Conservation (phyloP, 768 basidiomycete species). For the Leccinellum luteum region DNA sequence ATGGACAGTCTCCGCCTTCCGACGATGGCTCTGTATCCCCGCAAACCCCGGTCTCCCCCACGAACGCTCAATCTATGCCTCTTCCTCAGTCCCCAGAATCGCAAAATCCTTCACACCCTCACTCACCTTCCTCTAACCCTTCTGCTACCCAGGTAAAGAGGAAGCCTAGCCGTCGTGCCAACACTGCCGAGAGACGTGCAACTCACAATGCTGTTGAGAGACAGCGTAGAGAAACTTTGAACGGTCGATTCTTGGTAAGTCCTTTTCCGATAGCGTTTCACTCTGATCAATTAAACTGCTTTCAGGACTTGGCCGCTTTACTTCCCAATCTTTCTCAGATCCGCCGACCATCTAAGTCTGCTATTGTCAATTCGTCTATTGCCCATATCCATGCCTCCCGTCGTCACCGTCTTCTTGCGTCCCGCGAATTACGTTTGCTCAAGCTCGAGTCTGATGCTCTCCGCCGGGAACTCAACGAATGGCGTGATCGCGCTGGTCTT, state of each 20-base stretch:
- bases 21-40: conserved; percentile 44
- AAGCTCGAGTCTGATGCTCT: conserved; percentile 84
- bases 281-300: conserved; percentile 14
- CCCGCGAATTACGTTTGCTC: conserved; percentile 75
- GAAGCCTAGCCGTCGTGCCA: conserved; percentile 85
- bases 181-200: conserved; percentile 94
- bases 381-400: conserved; percentile 83
- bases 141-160: conserved; percentile 53
- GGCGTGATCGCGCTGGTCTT: conserved; percentile 76
- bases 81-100: conserved; percentile 32
- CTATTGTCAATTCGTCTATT: conserved; percentile 95
- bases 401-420: conserved; percentile 76
- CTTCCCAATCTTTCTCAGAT: conserved; percentile 89
- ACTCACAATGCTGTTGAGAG: conserved; percentile 98
- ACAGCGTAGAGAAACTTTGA: conserved; percentile 88
- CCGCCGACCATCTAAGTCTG: conserved; percentile 92
- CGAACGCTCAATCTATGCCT: conserved; percentile 33
- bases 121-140: conserved; percentile 24
- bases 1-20: conserved; percentile 40
- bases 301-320: conserved; percentile 83
- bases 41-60: conserved; percentile 48
- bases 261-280: conserved; percentile 9
- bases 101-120: conserved; percentile 18
- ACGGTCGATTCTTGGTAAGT: conserved; percentile 84
- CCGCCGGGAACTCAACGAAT: conserved; percentile 89